These are phyloP conservation scores for Picochlorum sp. DNA, from an alignment of 139 green algal species.

Conservation along the genomic window DNA sequence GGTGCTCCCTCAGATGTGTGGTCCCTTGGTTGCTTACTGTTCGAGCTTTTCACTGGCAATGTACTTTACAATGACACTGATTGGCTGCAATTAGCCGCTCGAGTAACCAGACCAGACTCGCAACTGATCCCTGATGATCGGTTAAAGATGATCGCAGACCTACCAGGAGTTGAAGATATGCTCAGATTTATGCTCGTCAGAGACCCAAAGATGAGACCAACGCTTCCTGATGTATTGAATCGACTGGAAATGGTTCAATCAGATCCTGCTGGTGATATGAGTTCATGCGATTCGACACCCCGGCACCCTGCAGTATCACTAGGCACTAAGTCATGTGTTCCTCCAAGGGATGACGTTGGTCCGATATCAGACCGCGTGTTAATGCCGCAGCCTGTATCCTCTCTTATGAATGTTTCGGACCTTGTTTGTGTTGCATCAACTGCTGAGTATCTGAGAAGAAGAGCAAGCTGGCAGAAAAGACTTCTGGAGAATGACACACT, in stretches of 20 bases:
- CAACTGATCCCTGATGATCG: slow-evolving; percentile 15
- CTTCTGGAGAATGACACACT: no score
- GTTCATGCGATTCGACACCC: not conserved
- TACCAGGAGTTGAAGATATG: slow-evolving; percentile 39
- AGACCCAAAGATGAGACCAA: slow-evolving; percentile 40
- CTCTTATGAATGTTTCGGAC: no score
- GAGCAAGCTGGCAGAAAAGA: no score
- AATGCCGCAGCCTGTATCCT: no score
- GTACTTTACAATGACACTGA: slow-evolving; percentile 57
- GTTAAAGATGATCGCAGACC: not conserved
- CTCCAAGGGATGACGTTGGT: no score
- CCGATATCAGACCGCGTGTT: no score
- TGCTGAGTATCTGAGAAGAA: no score
- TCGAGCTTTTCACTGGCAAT: slow-evolving; percentile 66
- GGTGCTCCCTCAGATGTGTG: slow-evolving; percentile 69
- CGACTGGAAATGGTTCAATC: slow-evolving; percentile 2
- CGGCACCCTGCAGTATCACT: not conserved
- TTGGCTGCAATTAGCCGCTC: slow-evolving; percentile 53
- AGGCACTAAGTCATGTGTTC: not conserved
- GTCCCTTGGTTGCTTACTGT: slow-evolving; percentile 74
- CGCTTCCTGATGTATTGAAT: slow-evolving; percentile 25
- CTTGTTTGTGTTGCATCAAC: no score
- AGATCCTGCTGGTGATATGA: not conserved
- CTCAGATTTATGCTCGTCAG: slow-evolving; percentile 60
- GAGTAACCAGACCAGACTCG: slow-evolving; percentile 29